Evolutionary conservation across 306 rosid genomes (phyloP).

Genomic region (cucumber (Cucumis sativus)): Cucumber_9930_V3 NC_026656.2:21015001-21015500

Average conservation of each 20-base stretch:
- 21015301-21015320: not conserved
- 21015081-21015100: not conserved
- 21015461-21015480: too few relatives aligned
- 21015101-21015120: not conserved
- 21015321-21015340: not conserved
- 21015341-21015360: too few relatives aligned
- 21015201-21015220: slow-evolving; percentile 13
- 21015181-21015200: slow-evolving; percentile 8
- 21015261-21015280: not conserved
- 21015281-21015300: not conserved
- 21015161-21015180: not conserved
- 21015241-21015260: not conserved
- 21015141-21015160: not conserved
- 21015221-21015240: slow-evolving; percentile 11
- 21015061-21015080: slow-evolving; percentile 8
- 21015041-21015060: not conserved
- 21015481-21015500: not conserved
- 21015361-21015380: not conserved
- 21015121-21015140: not conserved
- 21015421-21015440: not conserved
- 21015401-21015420: too few relatives aligned
- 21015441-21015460: not conserved
- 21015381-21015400: not conserved
- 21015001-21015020: slow-evolving; percentile 4
- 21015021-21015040: not conserved